Evolutionary conservation across 441 rosid genomes (phyloP).

Genomic region (Hypseocharis bilobata): DNA sequence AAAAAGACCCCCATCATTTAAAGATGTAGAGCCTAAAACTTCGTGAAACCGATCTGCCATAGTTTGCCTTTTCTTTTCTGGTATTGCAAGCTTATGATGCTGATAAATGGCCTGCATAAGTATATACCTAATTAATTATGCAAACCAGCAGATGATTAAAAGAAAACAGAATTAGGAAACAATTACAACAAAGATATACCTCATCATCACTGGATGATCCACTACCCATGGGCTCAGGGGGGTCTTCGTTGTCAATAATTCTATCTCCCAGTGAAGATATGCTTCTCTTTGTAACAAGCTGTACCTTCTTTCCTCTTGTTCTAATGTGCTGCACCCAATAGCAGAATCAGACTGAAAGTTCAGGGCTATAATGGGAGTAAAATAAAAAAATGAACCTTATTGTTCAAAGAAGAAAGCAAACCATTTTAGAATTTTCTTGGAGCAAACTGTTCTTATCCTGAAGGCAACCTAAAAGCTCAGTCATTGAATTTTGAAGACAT

Average conservation of each 20-base stretch:
- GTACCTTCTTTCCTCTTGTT: conserved; percentile 29
- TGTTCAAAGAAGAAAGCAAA: conserved; percentile 25
- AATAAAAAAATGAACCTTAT: conserved; percentile 1
- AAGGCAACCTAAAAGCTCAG: conserved; percentile 46
- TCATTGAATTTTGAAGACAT: conserved; percentile 34
- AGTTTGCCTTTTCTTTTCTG: conserved; percentile 46
- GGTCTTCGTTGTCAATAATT: conserved; percentile 34
- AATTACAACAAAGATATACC: conserved; percentile 31
- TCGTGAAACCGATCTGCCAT: conserved; percentile 67
- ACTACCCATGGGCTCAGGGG: conserved; percentile 39
- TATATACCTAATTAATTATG: conserved; percentile 4
- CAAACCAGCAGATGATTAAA: conserved; percentile 11
- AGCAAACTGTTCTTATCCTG: conserved; percentile 30
- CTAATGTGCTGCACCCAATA: conserved; percentile 36
- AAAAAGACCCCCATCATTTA: conserved; percentile 32
- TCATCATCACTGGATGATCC: conserved; percentile 55
- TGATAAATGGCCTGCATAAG: conserved; percentile 36
- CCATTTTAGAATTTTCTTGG: conserved; percentile 34
- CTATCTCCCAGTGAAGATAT: conserved; percentile 30
- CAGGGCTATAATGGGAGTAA: neutral
- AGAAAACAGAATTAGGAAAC: conserved; percentile 11
- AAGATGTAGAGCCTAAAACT: conserved; percentile 51
- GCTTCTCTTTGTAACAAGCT: conserved; percentile 29
- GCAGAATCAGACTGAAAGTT: conserved; percentile 20
- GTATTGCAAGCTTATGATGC: conserved; percentile 25